A percentile compares a stretch with the other conserved stretches of the same genome.
Evolutionary conservation across 2,329 filamentous ascomycete genomes (phyloP).

Genomic region (Alternaria brassicicola): DNA sequence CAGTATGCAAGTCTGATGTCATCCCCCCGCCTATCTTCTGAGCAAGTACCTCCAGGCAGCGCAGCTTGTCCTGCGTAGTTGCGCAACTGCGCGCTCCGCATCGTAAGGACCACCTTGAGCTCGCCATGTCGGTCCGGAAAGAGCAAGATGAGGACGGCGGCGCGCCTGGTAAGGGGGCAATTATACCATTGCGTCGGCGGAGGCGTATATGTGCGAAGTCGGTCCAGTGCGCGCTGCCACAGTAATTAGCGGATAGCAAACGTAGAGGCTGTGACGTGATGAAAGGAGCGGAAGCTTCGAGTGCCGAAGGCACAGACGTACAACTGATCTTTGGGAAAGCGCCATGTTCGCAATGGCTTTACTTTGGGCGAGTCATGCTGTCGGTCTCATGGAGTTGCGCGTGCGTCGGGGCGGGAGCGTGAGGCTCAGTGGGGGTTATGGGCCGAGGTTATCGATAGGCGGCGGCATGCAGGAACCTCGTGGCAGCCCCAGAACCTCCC

Average conservation of each 20-base stretch:
- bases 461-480: slow-evolving; percentile 7
- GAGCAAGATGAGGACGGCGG: slow-evolving; percentile 85
- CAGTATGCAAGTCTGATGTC: not conserved
- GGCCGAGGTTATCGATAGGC: slow-evolving; percentile 32
- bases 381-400: slow-evolving; percentile 27
- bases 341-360: slow-evolving; percentile 35
- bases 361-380: slow-evolving; percentile 42
- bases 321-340: slow-evolving; percentile 40
- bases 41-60: slow-evolving; percentile 73
- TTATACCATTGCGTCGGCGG: slow-evolving; percentile 63
- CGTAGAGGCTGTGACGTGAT: not conserved
- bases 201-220: slow-evolving; percentile 62
- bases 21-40: not conserved
- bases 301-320: slow-evolving; percentile 18
- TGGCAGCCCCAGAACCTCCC: slow-evolving; percentile 4
- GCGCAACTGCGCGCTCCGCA: slow-evolving; percentile 63
- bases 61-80: slow-evolving; percentile 78
- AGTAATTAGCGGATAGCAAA: slow-evolving; percentile 15
- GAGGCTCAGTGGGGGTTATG: slow-evolving; percentile 30
- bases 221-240: slow-evolving; percentile 57
- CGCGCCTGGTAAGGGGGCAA: slow-evolving; percentile 68
- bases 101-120: slow-evolving; percentile 69
- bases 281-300: not conserved
- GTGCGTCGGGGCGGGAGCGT: slow-evolving; percentile 3
- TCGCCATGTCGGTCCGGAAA: slow-evolving; percentile 85